phyloP scores from a whole-genome alignment of 176 grass and related monocot species.

The Eremochloa ophiuroides region DNA sequence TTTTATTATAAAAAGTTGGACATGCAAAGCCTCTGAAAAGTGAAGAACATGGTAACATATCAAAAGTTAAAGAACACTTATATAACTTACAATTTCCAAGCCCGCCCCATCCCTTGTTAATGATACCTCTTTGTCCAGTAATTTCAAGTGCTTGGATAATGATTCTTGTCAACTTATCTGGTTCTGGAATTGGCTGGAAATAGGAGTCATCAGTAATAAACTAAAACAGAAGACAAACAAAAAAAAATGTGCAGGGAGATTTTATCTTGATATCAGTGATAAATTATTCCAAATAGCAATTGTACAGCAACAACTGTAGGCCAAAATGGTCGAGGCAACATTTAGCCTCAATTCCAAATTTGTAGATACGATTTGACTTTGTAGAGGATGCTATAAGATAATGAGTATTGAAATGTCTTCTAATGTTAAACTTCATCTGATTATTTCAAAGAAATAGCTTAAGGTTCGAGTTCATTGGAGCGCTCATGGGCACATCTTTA shows the following conservation, averaged over 20 bases:
- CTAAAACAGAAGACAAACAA: not conserved
- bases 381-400: not conserved
- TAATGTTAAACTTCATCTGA: not conserved
- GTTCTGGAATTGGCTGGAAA: constrained; percentile 53
- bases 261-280: not conserved
- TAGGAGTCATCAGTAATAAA: not conserved
- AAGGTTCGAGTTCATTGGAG: not conserved
- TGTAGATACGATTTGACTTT: not conserved
- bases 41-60: not conserved
- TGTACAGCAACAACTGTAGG: not conserved
- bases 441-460: not conserved
- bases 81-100: constrained; percentile 50
- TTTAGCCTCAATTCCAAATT: not conserved
- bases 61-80: constrained; percentile 2
- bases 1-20: not conserved
- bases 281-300: not conserved
- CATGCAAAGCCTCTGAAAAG: not conserved
- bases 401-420: not conserved
- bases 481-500: not conserved
- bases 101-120: constrained; percentile 60
- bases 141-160: constrained; percentile 57
- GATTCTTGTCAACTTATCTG: constrained; percentile 46
- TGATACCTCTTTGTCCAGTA: constrained; percentile 60
- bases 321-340: not conserved
- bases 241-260: not conserved